phyloP scores from a whole-genome alignment of 2,329 filamentous ascomycete species.

The Penicillium olsonii region DNA sequence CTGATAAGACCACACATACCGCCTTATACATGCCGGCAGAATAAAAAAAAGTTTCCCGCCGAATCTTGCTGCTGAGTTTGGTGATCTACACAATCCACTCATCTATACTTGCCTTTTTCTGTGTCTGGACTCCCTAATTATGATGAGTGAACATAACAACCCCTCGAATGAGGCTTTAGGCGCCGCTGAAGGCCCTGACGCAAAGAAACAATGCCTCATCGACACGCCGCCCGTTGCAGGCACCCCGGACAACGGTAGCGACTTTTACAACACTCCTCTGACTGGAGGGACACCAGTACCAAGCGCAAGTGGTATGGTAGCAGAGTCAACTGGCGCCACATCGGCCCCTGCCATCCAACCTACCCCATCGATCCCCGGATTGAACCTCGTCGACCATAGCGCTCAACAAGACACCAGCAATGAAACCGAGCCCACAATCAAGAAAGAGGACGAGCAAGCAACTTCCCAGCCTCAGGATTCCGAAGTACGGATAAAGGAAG shows the following conservation, averaged over 20 bases:
- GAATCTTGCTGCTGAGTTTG: conserved; percentile 13
- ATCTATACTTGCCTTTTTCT: conserved; percentile 1
- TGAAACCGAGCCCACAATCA: background rate
- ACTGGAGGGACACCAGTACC: conserved; percentile 30
- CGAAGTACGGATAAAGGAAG: background rate
- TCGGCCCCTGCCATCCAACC: conserved; percentile 20
- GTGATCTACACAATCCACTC: background rate
- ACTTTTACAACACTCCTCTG: conserved; percentile 46
- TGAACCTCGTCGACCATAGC: conserved; percentile 35
- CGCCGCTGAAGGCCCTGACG: conserved; percentile 23
- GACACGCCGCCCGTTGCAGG: conserved; percentile 33
- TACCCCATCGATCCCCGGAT: conserved; percentile 40
- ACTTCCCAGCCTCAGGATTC: background rate
- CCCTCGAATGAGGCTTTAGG: conserved; percentile 14
- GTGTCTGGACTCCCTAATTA: conserved; percentile 7
- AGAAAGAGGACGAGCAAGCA: background rate
- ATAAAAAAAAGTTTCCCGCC: conserved; percentile 29
- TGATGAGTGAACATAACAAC: conserved; percentile 29
- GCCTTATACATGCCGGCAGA: conserved; percentile 25
- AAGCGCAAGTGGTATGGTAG: conserved; percentile 6
- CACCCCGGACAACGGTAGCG: conserved; percentile 41
- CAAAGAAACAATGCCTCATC: conserved; percentile 29
- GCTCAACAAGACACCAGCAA: conserved; percentile 7
- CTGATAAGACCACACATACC: conserved; percentile 32
- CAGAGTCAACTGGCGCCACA: conserved; percentile 6